Evolutionary conservation across 192 early-diverging fungal genomes (phyloP), one percentile per base, ranked within the genome.

Genomic region (Chytriomyces sp.): DNA sequence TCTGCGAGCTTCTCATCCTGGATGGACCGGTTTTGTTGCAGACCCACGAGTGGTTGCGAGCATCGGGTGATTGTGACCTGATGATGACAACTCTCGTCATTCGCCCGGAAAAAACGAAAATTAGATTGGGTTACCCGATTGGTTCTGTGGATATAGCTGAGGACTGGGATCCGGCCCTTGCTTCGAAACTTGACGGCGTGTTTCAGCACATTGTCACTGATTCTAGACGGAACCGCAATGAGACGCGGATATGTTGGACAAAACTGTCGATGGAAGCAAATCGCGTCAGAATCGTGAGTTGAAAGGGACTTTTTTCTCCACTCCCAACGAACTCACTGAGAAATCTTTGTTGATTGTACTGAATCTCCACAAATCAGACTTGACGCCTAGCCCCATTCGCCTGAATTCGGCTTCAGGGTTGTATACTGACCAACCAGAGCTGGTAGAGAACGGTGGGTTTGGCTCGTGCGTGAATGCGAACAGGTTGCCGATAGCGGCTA

Each of bases 1-100:
- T 98, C 95, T 26, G 97, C 89, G 10, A 99, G 81, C 80, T 96
- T 96, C 69, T 99, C 97, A 73, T 99, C 97, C 78, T 99, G 97
- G 59, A 96, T 90, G 10, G 94, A 97, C 37, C 97, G 84, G 62
- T 92, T 93, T 74, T 94, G 92, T 73, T 92, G 93, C n/a, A 99
- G 85, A 0, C 97, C 97, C 37, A 94, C 93, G 86, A 99, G 90
- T 0, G 97, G 97, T 77, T 99, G 97, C 67, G 91, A 91, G 4
- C 90, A 93, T 37, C 97, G 88, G 31, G 97, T 97, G 67, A 99
- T 95, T 22, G 93, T 90, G 31, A 92, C 91, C 84, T 85, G 49
- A 1, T 1, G n/a, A 61, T n/a, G n/a, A n/a, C n/a, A n/a, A n/a
- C n/a, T n/a, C n/a, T n/a, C n/a, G n/a, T n/a, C n/a, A n/a, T n/a